phyloP scores from a whole-genome alignment of 139 green algal genomes.

The Mychonastes homosphaera region DNA sequence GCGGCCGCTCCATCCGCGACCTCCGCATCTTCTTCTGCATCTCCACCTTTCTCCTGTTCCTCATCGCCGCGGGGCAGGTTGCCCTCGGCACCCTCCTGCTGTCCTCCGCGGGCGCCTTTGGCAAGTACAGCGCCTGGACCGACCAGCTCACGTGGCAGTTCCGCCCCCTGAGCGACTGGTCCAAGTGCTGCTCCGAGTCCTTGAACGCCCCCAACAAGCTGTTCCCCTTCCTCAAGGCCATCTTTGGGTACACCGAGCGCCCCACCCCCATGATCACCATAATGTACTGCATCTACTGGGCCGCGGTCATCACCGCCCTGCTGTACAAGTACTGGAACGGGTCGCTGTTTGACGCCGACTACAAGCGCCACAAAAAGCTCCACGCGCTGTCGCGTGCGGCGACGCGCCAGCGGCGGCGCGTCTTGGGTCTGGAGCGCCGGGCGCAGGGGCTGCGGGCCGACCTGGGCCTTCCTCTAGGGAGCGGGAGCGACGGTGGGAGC shows the following conservation, averaged over 20 bases:
- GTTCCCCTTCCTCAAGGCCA: slow-evolving; percentile 23
- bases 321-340: slow-evolving; percentile 25
- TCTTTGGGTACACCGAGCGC: slow-evolving; percentile 26
- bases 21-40: slow-evolving; percentile 38
- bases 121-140: slow-evolving; percentile 8
- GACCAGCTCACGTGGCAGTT: slow-evolving; percentile 33
- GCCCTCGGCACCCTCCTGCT: slow-evolving; percentile 17
- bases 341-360: slow-evolving; percentile 35
- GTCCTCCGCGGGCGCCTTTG: slow-evolving; percentile 12
- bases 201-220: slow-evolving; percentile 21
- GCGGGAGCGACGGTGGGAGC: too few species aligned
- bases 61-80: slow-evolving; percentile 39
- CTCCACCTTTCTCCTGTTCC: slow-evolving; percentile 37
- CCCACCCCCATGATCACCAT: slow-evolving; percentile 26
- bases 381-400: too few species aligned
- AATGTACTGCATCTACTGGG: slow-evolving; percentile 36
- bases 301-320: slow-evolving; percentile 12
- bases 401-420: too few species aligned
- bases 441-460: too few species aligned
- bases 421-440: too few species aligned
- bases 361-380: slow-evolving; percentile 33
- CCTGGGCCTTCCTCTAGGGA: too few species aligned
- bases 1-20: slow-evolving; percentile 26
- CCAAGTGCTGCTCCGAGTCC: slow-evolving; percentile 23
- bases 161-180: slow-evolving; percentile 22